A percentile compares a stretch with the other conserved stretches of the same genome.
Conservation (phyloP, 2,329 filamentous ascomycete species). For the Apiospora rasikravindrae region DNA sequence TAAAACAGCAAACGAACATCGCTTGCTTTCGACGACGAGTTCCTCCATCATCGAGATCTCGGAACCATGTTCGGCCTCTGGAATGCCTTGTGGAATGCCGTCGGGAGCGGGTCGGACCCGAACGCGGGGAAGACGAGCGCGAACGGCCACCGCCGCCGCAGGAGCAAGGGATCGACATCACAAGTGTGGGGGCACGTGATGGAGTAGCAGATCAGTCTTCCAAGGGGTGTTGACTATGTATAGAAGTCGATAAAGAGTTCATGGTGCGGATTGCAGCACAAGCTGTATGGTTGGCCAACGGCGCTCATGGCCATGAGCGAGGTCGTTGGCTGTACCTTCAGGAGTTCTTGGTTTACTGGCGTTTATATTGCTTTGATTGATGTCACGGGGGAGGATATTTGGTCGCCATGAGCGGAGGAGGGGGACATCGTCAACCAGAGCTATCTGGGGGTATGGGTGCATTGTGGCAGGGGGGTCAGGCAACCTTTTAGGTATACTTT, state of each 20-base stretch:
- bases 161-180: not conserved
- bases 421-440: not conserved
- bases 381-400: not conserved
- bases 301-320: not conserved
- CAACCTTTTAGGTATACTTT: not conserved
- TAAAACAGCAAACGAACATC: not conserved
- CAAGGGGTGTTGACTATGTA: not conserved
- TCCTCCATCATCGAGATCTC: not conserved
- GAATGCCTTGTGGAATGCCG: not conserved
- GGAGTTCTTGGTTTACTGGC: not conserved
- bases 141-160: not conserved
- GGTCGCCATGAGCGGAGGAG: not conserved
- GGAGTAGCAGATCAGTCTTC: not conserved
- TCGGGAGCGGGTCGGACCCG: not conserved
- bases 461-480: not conserved
- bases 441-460: not conserved
- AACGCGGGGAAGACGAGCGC: not conserved
- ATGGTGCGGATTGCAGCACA: not conserved
- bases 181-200: constrained; percentile 3
- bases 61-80: not conserved
- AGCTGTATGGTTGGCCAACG: too few relatives aligned
- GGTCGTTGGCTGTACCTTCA: not conserved
- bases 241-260: too few relatives aligned
- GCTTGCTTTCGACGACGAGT: not conserved
- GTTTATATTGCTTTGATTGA: not conserved